phyloP scores from a whole-genome alignment of 148 eudicot genomes.

The Cornus kousa region DNA sequence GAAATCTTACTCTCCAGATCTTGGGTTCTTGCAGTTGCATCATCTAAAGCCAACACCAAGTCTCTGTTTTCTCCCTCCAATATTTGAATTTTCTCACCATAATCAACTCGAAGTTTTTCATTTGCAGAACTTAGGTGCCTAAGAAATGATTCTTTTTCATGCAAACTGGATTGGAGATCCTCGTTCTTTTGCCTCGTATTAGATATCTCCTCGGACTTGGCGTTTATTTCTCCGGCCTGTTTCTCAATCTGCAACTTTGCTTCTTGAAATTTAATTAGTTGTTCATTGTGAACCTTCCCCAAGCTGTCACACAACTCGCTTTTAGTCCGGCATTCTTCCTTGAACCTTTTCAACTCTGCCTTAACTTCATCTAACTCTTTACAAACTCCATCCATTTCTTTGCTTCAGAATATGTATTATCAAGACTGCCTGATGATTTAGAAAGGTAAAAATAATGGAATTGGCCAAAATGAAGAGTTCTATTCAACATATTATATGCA shows the following conservation, averaged over 20 bases:
- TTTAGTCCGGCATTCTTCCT: conserved; percentile 47
- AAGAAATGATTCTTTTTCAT: conserved; percentile 40
- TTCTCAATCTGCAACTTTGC: conserved; percentile 47
- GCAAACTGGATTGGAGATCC: conserved; percentile 43
- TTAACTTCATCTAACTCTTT: conserved; percentile 54
- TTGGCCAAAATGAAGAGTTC: background rate
- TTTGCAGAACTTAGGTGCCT: conserved; percentile 44
- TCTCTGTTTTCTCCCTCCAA: conserved; percentile 60
- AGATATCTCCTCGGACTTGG: conserved; percentile 46
- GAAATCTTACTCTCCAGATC: conserved; percentile 40
- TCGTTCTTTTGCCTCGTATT: conserved; percentile 49
- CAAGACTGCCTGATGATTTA: conserved; percentile 1
- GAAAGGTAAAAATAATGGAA: background rate
- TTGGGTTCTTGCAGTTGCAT: conserved; percentile 37
- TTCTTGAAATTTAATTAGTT: conserved; percentile 39
- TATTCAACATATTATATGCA: background rate
- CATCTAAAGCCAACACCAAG: conserved; percentile 56
- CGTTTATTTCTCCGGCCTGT: conserved; percentile 45
- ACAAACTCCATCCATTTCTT: conserved; percentile 44
- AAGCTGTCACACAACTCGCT: conserved; percentile 45
- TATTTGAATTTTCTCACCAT: conserved; percentile 43
- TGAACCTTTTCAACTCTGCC: conserved; percentile 46
- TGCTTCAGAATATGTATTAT: background rate
- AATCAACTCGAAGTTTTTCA: conserved; percentile 49
- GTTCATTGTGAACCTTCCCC: conserved; percentile 54